Evolutionary conservation across 805 yeast genomes (phyloP), one percentile per base, ranked within the genome.

Genomic region (Babjeviella inositovora): DNA sequence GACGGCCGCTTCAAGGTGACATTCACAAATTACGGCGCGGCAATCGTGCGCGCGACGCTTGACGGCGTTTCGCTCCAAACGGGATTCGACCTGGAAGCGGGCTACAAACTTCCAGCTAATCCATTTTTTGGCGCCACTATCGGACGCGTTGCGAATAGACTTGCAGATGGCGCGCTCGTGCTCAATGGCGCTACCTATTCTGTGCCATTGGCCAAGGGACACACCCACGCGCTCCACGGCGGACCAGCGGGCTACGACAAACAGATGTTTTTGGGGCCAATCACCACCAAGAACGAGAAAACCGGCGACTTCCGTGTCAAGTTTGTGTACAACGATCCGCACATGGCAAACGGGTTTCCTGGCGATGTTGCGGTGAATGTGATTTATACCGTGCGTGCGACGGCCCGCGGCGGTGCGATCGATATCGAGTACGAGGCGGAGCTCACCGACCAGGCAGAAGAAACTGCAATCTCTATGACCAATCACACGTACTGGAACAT

Each of bases 61-160:
- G 43, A 53, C 20, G 63, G 57, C 4, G 43, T 43, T 21, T 41
- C 48, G 11, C 45, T 60, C 17, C 59, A 52, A 4, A 35, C 46
- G 21, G 60, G 60, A 5, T 61, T 51, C 28, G 45, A 47, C 4
- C 34, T 41, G 19, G 53, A 49, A 14, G 32, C 30, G 14, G 44
- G 35, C 17, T 50, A 48, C 31, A 13, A 28, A 18, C 22, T 18
- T 12, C 30, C 39, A 11, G 38, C 50, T 15, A 58, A 63, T 35
- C 67, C 70, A 11, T 68, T 50, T 38, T 55, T 70, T 27, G 80
- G 80, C 17, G 67, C 77, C 14, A 63, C 75, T 11, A 58, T 70
- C 18, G 82, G 82, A 14, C 54, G 81, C 21, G 61, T 53, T 28
- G 79, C 79, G 25, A 73, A 72, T 41, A 54, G 81, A 28, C 59